A percentile compares a stretch with the other conserved stretches of the same genome.
phyloP scores from a whole-genome alignment of 2,329 filamentous ascomycete genomes.

The Ploettnerulaceae sp. region DNA sequence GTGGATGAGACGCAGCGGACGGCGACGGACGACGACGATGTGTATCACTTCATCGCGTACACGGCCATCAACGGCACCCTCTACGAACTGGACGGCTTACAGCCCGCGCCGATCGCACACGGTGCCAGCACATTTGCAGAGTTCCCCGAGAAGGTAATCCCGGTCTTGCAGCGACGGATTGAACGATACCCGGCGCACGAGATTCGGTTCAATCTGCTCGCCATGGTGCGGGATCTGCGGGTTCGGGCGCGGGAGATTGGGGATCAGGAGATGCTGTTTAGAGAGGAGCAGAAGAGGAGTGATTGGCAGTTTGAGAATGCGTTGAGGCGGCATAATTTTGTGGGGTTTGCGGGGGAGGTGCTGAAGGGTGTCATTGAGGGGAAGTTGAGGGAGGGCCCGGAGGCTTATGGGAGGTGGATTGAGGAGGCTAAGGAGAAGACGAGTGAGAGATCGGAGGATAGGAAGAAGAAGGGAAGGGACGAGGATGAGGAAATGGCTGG shows the following conservation, averaged over 20 bases:
- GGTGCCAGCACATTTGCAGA: constrained; percentile 64
- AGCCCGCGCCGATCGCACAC: constrained; percentile 87
- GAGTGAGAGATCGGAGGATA: constrained; percentile 34
- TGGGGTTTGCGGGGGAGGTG: constrained; percentile 88
- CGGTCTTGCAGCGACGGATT: constrained; percentile 81
- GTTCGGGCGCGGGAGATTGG: constrained; percentile 74
- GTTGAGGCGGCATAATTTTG: constrained; percentile 87
- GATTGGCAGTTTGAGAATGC: constrained; percentile 96
- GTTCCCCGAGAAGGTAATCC: constrained; percentile 77
- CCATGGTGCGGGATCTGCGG: constrained; percentile 81
- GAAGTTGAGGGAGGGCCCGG: constrained; percentile 64
- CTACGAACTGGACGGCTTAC: constrained; percentile 93
- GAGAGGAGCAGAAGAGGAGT: constrained; percentile 76
- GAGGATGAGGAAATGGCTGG: constrained; percentile 33
- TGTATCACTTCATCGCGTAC: constrained; percentile 98
- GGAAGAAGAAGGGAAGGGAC: constrained; percentile 26
- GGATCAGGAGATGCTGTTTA: constrained; percentile 70
- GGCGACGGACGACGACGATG: constrained; percentile 72
- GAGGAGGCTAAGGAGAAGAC: constrained; percentile 59
- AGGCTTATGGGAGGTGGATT: constrained; percentile 68
- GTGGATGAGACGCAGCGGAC: constrained; percentile 80
- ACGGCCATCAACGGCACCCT: constrained; percentile 72
- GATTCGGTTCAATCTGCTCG: constrained; percentile 93
- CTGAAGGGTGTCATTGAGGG: constrained; percentile 75
- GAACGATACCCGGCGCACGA: constrained; percentile 79